Base-by-base conservation (phyloP, 306 rosid genomes). In the Cucumis cinereus region DNA sequence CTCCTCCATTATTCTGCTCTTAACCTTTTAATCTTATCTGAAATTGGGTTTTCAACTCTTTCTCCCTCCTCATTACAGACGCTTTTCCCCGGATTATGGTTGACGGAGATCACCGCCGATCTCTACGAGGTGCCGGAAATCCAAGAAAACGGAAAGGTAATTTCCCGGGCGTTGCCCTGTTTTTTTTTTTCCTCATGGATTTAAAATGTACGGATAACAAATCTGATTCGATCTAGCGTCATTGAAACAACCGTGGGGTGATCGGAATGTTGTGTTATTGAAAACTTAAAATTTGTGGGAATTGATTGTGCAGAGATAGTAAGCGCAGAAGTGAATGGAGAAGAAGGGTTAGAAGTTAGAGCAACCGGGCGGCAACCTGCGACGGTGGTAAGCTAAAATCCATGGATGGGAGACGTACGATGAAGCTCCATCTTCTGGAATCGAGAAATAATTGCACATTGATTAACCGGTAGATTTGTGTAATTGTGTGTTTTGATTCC, bases 51-150 rank as follows among this genome's bases (percentile, higher is more conserved):
- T 75, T 75, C 30, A 59, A 33, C 15, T 20, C 17, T 17, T 33
- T 38, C 3, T 69, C 78, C 45, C 47, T 43, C 74, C 36, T 60
- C 59, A 38, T 38, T 69, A 64, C 85, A 94, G 96, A 12, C 81
- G 10, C 50, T 90, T 41, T 90, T 82, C 58, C 99, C 97, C 56
- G 96, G 97, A n/a, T 22, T 74, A 81, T 89, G 89, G 90, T 69
- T 94, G 84, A 74, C 88, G 62, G 95, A 92, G 81, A 73, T 94
- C 49, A 77, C 93, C 20, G 82, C 88, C 24, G 96, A 90, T 83
- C 54, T 80, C 1, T 94, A 94, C 85, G 91, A 89, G 75, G 89
- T 89, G 56, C 83, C 87, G 1, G 96, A 92, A 41, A 54, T 54
- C 30, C 62, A 84, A 16, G 91, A 93, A 33, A 86, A 67, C 77